A percentile compares a stretch with the other conserved stretches of the same genome.
These are phyloP conservation scores for Candida nitratophila DNA, from an alignment of 805 yeast genomes.

Conservation along the genomic window DNA sequence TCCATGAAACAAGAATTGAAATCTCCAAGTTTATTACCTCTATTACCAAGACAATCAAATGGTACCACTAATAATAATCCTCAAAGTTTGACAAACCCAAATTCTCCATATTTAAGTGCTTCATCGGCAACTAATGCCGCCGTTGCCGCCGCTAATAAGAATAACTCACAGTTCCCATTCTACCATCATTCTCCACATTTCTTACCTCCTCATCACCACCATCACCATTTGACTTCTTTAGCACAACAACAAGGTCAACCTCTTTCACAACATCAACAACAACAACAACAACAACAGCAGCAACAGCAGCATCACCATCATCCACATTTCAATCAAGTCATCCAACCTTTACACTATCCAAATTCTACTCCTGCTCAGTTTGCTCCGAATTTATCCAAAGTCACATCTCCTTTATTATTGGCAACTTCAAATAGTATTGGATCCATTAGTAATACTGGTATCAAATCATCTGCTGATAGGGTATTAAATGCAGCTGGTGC, in stretches of 20 bases:
- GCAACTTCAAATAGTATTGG: slow-evolving; percentile 30
- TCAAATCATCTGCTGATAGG: slow-evolving; percentile 22
- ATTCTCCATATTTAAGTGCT: slow-evolving; percentile 8
- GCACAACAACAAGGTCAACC: not conserved
- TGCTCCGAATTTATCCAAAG: slow-evolving; percentile 55
- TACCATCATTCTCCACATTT: slow-evolving; percentile 6
- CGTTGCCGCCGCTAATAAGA: too few relatives aligned
- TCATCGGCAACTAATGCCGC: too few relatives aligned
- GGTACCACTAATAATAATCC: too few relatives aligned
- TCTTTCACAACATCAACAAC: not conserved
- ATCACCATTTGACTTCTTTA: not conserved
- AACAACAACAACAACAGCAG: slow-evolving; percentile 2
- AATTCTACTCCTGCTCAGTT: slow-evolving; percentile 64
- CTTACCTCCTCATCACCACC: slow-evolving; percentile 4
- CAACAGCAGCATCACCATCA: slow-evolving; percentile 1
- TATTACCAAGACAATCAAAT: slow-evolving; percentile 30
- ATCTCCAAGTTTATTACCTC: slow-evolving; percentile 34
- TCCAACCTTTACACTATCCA: slow-evolving; percentile 51
- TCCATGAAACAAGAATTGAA: slow-evolving; percentile 2
- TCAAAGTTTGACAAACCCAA: slow-evolving; percentile 2
- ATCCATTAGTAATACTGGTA: too few relatives aligned
- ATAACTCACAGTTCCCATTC: not conserved
- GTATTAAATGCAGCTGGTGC: slow-evolving; percentile 33
- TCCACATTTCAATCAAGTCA: not conserved
- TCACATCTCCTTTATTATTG: slow-evolving; percentile 58